These are phyloP conservation scores for Talaromyces sp. DNA, from an alignment of 2,329 filamentous ascomycete genomes.

Conservation along the genomic window DNA sequence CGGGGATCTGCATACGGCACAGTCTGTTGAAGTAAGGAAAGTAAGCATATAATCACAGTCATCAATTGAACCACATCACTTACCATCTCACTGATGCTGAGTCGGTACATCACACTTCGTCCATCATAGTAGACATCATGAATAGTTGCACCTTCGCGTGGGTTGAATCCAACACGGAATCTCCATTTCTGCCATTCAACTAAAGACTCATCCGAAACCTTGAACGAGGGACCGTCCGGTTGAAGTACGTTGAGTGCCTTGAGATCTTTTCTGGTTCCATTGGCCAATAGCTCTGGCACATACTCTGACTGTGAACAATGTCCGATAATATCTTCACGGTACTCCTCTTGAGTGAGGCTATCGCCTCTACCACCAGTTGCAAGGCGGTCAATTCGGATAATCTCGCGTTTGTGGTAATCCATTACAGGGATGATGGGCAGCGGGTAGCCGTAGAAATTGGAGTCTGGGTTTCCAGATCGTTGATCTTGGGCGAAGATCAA, in stretches of 20 bases:
- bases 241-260: conserved; percentile 64
- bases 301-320: conserved; percentile 52
- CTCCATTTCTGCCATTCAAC: conserved; percentile 64
- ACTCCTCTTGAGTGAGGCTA: conserved; percentile 36
- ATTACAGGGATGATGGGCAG: conserved; percentile 50
- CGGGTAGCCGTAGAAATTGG: conserved; percentile 60
- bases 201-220: conserved; percentile 49
- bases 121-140: conserved; percentile 61
- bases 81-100: conserved; percentile 64
- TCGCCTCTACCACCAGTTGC: conserved; percentile 50
- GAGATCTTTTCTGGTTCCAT: conserved; percentile 45
- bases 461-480: conserved; percentile 44
- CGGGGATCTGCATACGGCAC: conserved; percentile 57
- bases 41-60: conserved; percentile 21
- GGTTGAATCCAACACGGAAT: conserved; percentile 58
- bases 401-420: conserved; percentile 50
- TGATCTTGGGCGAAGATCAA: conserved; percentile 47
- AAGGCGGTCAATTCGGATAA: conserved; percentile 55
- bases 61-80: conserved; percentile 25
- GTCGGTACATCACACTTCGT: conserved; percentile 60
- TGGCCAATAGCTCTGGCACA: conserved; percentile 43
- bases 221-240: conserved; percentile 60
- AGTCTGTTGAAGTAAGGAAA: conserved; percentile 3
- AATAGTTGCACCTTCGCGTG: conserved; percentile 61
- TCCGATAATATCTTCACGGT: conserved; percentile 45